Evolutionary conservation across 345 rosid genomes (phyloP).

Genomic region (Corchorus olitorius): DNA sequence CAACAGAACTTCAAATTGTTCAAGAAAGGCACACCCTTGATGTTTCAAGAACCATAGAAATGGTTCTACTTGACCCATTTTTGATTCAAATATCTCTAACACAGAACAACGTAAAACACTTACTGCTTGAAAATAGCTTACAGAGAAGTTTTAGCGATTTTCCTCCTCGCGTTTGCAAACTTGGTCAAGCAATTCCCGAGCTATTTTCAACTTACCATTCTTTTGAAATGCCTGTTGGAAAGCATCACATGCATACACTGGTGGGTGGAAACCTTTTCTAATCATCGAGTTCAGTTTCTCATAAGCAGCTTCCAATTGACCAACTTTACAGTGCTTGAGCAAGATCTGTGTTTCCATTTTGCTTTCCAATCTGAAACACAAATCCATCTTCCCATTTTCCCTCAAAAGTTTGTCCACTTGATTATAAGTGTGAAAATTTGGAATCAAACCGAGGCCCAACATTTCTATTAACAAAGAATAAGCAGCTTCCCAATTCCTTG

Average conservation of each 20-base stretch:
- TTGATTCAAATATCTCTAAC: not conserved
- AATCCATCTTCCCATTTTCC: slow-evolving; percentile 31
- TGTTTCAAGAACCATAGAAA: not conserved
- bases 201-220: slow-evolving; percentile 28
- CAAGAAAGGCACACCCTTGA: not conserved
- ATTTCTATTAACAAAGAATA: slow-evolving; percentile 30
- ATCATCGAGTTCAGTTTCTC: slow-evolving; percentile 30
- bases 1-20: not conserved
- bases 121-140: not conserved
- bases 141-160: too few relatives aligned
- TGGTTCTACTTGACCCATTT: not conserved
- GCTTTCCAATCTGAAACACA: slow-evolving; percentile 31
- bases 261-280: slow-evolving; percentile 30
- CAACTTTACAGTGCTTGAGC: slow-evolving; percentile 35
- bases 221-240: slow-evolving; percentile 30
- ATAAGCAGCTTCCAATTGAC: slow-evolving; percentile 30
- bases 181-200: slow-evolving; percentile 30
- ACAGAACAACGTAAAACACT: not conserved
- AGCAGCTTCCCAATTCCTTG: slow-evolving; percentile 33
- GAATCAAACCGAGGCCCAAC: slow-evolving; percentile 32
- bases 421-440: slow-evolving; percentile 31
- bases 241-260: slow-evolving; percentile 32
- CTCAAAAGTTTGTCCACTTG: slow-evolving; percentile 31
- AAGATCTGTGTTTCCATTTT: slow-evolving; percentile 37
- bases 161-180: not conserved